Conservation (phyloP, 106 monocot species). For the Dendrobium officinale region DNA sequence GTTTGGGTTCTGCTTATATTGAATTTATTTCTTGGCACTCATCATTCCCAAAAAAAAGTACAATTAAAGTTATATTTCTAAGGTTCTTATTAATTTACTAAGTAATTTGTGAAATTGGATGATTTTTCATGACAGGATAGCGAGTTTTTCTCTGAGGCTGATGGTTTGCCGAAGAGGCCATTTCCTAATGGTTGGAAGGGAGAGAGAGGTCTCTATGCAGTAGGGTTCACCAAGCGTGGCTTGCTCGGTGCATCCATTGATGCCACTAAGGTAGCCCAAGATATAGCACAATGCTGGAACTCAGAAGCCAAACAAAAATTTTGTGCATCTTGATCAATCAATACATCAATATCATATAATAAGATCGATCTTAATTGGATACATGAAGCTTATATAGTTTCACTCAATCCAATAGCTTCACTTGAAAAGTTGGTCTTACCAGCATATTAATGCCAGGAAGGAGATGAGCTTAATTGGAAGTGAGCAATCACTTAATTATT, state of each 20-base stretch:
- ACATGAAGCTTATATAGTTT: neutral
- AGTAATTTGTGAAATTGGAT: neutral
- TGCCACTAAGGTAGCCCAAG: slow-evolving; percentile 53
- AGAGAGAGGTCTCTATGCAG: slow-evolving; percentile 54
- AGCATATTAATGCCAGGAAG: no score
- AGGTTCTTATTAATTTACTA: neutral
- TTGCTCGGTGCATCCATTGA: slow-evolving; percentile 69
- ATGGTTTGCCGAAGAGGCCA: slow-evolving; percentile 53
- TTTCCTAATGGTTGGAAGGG: slow-evolving; percentile 91
- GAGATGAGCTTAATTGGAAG: no score
- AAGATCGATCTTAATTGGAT: no score
- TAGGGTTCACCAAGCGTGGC: slow-evolving; percentile 68
- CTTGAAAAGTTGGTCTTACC: neutral
- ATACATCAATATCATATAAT: neutral
- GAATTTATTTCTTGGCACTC: no score
- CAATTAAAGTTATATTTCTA: no score
- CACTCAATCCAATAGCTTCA: neutral
- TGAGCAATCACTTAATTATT: no score
- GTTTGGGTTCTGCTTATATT: no score
- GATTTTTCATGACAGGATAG: slow-evolving; percentile 35
- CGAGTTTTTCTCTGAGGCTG: slow-evolving; percentile 74
- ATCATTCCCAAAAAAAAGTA: no score
- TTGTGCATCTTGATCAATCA: neutral
- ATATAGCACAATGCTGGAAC: slow-evolving; percentile 46
- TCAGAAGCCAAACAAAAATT: neutral